Evolutionary conservation across 2,329 filamentous ascomycete genomes (phyloP).

Genomic region (Penicillium sp.): DNA sequence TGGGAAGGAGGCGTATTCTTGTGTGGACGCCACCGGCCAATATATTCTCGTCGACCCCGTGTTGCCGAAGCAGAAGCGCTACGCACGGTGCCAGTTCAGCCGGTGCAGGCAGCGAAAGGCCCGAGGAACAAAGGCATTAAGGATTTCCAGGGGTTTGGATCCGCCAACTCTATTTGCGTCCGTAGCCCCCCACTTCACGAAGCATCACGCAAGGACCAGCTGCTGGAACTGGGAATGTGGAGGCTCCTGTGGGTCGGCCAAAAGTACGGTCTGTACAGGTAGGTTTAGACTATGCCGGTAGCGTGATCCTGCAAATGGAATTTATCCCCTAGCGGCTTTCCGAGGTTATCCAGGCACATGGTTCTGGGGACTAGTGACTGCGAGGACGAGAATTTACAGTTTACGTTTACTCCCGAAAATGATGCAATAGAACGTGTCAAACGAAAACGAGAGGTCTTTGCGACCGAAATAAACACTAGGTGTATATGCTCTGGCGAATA

Average conservation of each 20-base stretch:
- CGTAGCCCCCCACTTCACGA: slow-evolving; percentile 6
- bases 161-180: slow-evolving; percentile 16
- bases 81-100: neutral
- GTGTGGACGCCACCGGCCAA: neutral
- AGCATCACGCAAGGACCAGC: slow-evolving; percentile 16
- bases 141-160: slow-evolving; percentile 17
- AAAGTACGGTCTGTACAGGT: neutral
- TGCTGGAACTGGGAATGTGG: slow-evolving; percentile 1
- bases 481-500: slow-evolving; percentile 36
- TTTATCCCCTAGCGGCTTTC: neutral
- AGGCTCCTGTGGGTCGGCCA: neutral
- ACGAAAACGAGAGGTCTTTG: neutral
- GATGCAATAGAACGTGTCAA: neutral
- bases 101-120: neutral
- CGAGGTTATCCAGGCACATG: neutral
- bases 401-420: neutral
- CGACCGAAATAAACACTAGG: slow-evolving; percentile 13
- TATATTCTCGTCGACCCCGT: neutral
- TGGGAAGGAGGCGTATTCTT: neutral
- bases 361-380: neutral
- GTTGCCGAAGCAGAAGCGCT: neutral
- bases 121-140: slow-evolving; percentile 3
- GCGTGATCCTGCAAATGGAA: neutral
- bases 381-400: neutral
- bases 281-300: slow-evolving; percentile 1